Conservation (phyloP, 2,329 filamentous ascomycete genomes). For the Escovopsis weberi region DNA sequence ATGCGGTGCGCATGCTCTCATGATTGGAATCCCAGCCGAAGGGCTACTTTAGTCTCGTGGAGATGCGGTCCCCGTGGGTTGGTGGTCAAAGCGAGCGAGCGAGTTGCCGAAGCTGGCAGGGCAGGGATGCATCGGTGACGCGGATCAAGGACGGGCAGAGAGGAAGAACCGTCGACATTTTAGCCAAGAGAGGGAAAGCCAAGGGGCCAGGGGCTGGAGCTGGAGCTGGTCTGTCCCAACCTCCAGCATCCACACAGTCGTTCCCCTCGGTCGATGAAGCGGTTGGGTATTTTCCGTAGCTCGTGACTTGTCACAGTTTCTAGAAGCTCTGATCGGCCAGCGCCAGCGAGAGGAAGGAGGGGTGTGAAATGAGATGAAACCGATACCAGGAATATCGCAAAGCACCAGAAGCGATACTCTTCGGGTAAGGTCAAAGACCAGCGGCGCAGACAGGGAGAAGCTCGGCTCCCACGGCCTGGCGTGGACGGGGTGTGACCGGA, state of each 20-base stretch:
- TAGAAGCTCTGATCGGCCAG: background rate
- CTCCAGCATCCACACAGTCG: background rate
- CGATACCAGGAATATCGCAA: background rate
- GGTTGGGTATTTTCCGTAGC: background rate
- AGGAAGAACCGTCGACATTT: background rate
- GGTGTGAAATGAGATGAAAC: slow-evolving; percentile 1
- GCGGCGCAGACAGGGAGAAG: background rate
- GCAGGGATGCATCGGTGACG: background rate
- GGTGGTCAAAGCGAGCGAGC: background rate
- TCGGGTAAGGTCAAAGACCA: background rate
- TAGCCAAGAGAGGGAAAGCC: no score
- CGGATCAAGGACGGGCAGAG: background rate
- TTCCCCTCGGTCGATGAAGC: background rate
- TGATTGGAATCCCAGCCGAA: slow-evolving; percentile 1
- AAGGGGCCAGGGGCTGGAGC: no score
- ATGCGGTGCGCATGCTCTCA: background rate
- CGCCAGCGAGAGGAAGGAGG: background rate
- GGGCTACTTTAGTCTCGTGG: background rate
- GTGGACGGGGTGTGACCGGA: no score
- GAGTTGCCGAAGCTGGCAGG: background rate
- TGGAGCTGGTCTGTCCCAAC: background rate
- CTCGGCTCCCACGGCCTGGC: no score
- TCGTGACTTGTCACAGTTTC: background rate
- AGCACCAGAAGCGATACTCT: background rate
- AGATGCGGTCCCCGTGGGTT: background rate